Evolutionary conservation across 2,329 filamentous ascomycete genomes (phyloP).

Genomic region (Trichoderma asperellum): DNA sequence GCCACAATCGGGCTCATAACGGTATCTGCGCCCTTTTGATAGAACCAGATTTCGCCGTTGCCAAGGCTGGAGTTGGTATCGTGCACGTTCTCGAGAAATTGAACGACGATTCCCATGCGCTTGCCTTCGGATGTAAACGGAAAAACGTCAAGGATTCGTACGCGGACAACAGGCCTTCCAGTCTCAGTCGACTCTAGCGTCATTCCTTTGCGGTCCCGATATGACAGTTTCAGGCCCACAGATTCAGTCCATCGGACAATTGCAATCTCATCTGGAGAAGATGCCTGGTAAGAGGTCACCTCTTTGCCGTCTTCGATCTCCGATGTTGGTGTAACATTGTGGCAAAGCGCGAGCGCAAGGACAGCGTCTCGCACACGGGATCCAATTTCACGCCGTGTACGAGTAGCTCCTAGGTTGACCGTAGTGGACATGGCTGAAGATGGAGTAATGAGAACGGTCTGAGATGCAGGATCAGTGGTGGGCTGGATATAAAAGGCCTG

Average conservation of each 20-base stretch:
- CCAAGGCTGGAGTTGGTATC: slow-evolving; percentile 55
- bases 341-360: slow-evolving; percentile 87
- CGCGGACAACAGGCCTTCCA: slow-evolving; percentile 75
- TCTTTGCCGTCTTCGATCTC: slow-evolving; percentile 80
- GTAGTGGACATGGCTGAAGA: slow-evolving; percentile 70
- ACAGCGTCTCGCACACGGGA: slow-evolving; percentile 92
- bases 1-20: slow-evolving; percentile 97
- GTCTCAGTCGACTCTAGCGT: slow-evolving; percentile 76
- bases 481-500: slow-evolving; percentile 73
- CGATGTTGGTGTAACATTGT: slow-evolving; percentile 86
- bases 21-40: slow-evolving; percentile 96
- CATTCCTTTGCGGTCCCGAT: slow-evolving; percentile 87
- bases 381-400: slow-evolving; percentile 90
- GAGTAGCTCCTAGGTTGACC: slow-evolving; percentile 66
- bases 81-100: slow-evolving; percentile 67
- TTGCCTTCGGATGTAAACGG: slow-evolving; percentile 98
- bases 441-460: slow-evolving; percentile 68
- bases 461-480: slow-evolving; percentile 50
- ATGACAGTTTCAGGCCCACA: slow-evolving; percentile 81
- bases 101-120: slow-evolving; percentile 95
- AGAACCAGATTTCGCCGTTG: slow-evolving; percentile 91
- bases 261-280: slow-evolving; percentile 96
- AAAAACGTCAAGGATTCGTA: slow-evolving; percentile 90
- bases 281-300: slow-evolving; percentile 89
- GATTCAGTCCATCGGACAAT: slow-evolving; percentile 96